Evolutionary conservation across 2,329 filamentous ascomycete genomes (phyloP).

Genomic region (Aspergillus chevalieri): DNA sequence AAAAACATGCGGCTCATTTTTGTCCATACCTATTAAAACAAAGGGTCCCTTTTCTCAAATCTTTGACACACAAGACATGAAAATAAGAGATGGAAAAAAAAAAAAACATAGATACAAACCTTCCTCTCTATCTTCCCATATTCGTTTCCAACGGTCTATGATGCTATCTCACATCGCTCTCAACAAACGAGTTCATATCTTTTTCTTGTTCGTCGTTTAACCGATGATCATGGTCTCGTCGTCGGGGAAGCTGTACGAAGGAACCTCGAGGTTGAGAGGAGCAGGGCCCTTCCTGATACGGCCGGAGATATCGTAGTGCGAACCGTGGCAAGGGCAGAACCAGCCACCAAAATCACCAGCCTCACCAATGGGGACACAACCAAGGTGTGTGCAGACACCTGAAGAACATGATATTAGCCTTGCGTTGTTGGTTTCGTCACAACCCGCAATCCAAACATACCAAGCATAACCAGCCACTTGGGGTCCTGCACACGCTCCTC

Average conservation of each 20-base stretch:
- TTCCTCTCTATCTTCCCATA: constrained; percentile 13
- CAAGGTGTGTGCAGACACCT: constrained; percentile 98
- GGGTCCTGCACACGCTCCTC: constrained; percentile 93
- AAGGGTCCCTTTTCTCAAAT: constrained; percentile 24
- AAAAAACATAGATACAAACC: constrained; percentile 12
- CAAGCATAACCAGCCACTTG: constrained; percentile 98
- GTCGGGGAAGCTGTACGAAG: constrained; percentile 84
- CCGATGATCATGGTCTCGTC: constrained; percentile 87
- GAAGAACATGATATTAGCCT: constrained; percentile 1
- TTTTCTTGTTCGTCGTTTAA: constrained; percentile 49
- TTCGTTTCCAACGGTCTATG: constrained; percentile 9
- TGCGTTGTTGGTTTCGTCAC: background rate
- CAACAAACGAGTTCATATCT: constrained; percentile 6
- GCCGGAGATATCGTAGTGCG: constrained; percentile 99
- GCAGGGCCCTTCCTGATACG: constrained; percentile 96
- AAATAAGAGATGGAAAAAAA: constrained; percentile 20
- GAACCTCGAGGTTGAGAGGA: constrained; percentile 94
- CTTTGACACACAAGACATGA: constrained; percentile 27
- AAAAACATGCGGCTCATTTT: constrained; percentile 26
- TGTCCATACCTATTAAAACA: constrained; percentile 34
- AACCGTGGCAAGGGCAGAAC: constrained; percentile 99
- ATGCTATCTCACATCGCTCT: constrained; percentile 6
- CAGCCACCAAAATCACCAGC: constrained; percentile 96
- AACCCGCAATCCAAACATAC: constrained; percentile 44
- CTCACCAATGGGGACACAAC: constrained; percentile 98